Conservation (phyloP, 129 eudicot species). For the Gnaphalium uliginosum region DNA sequence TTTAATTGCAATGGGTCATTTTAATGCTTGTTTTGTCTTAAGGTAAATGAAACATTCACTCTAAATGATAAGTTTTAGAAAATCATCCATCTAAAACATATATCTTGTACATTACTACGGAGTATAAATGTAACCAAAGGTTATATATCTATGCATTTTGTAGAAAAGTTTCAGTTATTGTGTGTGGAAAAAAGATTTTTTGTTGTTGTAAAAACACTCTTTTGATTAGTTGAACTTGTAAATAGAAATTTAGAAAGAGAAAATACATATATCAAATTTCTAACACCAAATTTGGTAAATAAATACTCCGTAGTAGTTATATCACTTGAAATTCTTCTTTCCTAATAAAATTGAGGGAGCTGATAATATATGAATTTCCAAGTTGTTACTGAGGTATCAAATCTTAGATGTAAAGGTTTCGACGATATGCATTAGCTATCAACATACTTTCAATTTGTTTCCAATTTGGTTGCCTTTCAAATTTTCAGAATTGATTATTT, state of each 20-base stretch:
- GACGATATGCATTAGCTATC: no score
- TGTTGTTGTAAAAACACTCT: not conserved
- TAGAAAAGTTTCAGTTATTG: not conserved
- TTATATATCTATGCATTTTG: not conserved
- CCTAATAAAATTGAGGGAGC: not conserved
- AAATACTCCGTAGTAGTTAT: not conserved
- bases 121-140: not conserved
- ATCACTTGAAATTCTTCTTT: not conserved
- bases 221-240: constrained; percentile 4
- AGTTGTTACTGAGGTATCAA: not conserved
- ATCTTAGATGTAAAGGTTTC: not conserved
- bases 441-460: no score
- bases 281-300: constrained; percentile 1
- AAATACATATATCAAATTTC: not conserved
- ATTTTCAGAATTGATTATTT: not conserved
- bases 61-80: not conserved
- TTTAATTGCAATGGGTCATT: not conserved
- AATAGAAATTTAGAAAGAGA: not conserved
- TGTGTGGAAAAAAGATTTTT: not conserved
- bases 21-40: not conserved
- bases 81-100: not conserved
- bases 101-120: not conserved
- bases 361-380: not conserved
- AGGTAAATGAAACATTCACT: constrained; percentile 2
- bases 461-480: not conserved